phyloP scores from a whole-genome alignment of 768 basidiomycete species.

The Mycena galericulata region DNA sequence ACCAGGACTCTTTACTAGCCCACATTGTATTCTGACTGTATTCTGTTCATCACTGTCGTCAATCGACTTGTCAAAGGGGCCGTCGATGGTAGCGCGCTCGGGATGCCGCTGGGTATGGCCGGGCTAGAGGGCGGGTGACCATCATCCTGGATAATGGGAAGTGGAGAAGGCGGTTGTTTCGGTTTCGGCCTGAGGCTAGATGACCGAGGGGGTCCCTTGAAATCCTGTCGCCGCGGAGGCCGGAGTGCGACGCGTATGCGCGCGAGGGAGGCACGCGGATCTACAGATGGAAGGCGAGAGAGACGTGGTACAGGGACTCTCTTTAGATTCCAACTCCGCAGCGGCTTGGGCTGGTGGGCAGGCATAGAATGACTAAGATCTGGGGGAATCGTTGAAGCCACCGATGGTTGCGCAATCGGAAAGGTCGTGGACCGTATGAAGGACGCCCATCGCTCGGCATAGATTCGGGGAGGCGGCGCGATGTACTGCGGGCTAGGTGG shows the following conservation, averaged over 20 bases:
- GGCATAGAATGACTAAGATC: background rate
- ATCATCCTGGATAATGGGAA: background rate
- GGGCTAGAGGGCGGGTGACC: background rate
- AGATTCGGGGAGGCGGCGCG: slow-evolving; percentile 1
- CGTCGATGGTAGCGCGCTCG: background rate
- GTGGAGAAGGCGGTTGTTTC: background rate
- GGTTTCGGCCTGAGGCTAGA: background rate
- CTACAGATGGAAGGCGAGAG: slow-evolving; percentile 19
- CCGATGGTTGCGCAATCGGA: background rate
- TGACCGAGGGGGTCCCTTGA: slow-evolving; percentile 2
- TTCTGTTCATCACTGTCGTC: background rate
- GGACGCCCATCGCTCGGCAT: slow-evolving; percentile 3
- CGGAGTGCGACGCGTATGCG: slow-evolving; percentile 19
- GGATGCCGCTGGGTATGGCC: background rate
- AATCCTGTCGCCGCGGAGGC: slow-evolving; percentile 12
- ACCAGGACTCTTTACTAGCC: background rate
- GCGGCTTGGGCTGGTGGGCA: background rate
- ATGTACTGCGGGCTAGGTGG: slow-evolving; percentile 4
- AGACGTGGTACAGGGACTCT: slow-evolving; percentile 29
- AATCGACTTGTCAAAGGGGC: background rate
- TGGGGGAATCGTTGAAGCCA: background rate
- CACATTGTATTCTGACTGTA: background rate
- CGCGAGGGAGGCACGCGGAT: slow-evolving; percentile 5
- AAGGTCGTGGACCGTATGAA: background rate
- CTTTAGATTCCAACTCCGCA: slow-evolving; percentile 16